These are phyloP conservation scores for Komagataella kurtzmanii DNA, from an alignment of 805 yeast species.

Conservation along the genomic window DNA sequence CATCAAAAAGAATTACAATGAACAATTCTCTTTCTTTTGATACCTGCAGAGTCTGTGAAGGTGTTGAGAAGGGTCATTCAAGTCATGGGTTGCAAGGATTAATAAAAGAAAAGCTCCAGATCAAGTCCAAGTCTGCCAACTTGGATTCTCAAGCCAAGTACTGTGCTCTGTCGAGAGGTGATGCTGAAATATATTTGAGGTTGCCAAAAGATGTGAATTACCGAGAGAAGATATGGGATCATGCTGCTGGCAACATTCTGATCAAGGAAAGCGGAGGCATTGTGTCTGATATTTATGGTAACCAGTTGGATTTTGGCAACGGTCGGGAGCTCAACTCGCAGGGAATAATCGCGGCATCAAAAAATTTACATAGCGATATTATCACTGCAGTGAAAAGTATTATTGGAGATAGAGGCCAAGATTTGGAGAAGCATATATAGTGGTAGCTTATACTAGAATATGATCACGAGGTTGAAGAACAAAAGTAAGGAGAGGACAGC, in stretches of 20 bases:
- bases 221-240: constrained; percentile 97
- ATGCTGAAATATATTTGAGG: constrained; percentile 85
- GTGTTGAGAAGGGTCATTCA: constrained; percentile 92
- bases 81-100: constrained; percentile 75
- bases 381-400: constrained; percentile 30
- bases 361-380: constrained; percentile 32
- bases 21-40: constrained; percentile 28
- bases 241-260: constrained; percentile 87
- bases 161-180: constrained; percentile 81
- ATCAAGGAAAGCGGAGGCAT: constrained; percentile 85
- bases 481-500: neutral
- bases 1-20: constrained; percentile 34
- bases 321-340: constrained; percentile 76
- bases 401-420: constrained; percentile 20
- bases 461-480: neutral
- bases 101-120: constrained; percentile 53
- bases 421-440: constrained; percentile 11
- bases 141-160: constrained; percentile 95
- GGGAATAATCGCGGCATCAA: constrained; percentile 84
- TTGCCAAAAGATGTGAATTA: constrained; percentile 67
- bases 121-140: constrained; percentile 47
- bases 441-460: neutral
- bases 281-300: constrained; percentile 77
- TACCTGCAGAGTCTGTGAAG: constrained; percentile 67
- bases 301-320: constrained; percentile 61